Evolutionary conservation across 2,329 filamentous ascomycete genomes (phyloP).

Genomic region (Leptosphaerulina australis): DNA sequence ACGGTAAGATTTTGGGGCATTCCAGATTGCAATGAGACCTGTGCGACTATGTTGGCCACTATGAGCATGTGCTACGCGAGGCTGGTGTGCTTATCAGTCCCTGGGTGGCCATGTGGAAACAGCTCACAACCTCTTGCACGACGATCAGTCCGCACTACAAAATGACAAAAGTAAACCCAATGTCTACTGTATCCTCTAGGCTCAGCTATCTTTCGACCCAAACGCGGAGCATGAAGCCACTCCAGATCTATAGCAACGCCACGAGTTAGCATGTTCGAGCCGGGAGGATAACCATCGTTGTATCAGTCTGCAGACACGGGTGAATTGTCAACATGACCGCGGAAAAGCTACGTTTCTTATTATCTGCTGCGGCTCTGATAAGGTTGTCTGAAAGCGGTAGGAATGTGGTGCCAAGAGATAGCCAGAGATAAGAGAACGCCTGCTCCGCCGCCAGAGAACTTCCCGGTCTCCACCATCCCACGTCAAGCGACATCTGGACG

Average conservation of each 20-base stretch:
- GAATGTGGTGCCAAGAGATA: slow-evolving; percentile 28
- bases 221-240: background rate
- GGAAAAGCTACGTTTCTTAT: slow-evolving; percentile 39
- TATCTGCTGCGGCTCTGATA: slow-evolving; percentile 40
- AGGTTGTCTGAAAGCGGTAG: slow-evolving; percentile 23
- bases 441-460: slow-evolving; percentile 24
- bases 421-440: slow-evolving; percentile 47
- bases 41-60: background rate
- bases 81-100: slow-evolving; percentile 4
- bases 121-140: slow-evolving; percentile 3
- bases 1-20: background rate
- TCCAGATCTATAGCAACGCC: background rate
- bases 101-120: background rate
- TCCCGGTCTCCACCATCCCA: slow-evolving; percentile 43
- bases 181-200: too few relatives aligned
- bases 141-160: slow-evolving; percentile 4
- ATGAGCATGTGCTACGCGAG: slow-evolving; percentile 3
- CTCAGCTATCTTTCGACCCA: too few relatives aligned
- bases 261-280: background rate
- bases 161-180: background rate
- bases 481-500: slow-evolving; percentile 25
- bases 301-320: slow-evolving; percentile 25
- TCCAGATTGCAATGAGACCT: background rate
- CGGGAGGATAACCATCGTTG: slow-evolving; percentile 11
- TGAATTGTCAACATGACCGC: slow-evolving; percentile 37